phyloP scores from a whole-genome alignment of 192 early-diverging fungal genomes.

The Umbelopsis ramanniana region DNA sequence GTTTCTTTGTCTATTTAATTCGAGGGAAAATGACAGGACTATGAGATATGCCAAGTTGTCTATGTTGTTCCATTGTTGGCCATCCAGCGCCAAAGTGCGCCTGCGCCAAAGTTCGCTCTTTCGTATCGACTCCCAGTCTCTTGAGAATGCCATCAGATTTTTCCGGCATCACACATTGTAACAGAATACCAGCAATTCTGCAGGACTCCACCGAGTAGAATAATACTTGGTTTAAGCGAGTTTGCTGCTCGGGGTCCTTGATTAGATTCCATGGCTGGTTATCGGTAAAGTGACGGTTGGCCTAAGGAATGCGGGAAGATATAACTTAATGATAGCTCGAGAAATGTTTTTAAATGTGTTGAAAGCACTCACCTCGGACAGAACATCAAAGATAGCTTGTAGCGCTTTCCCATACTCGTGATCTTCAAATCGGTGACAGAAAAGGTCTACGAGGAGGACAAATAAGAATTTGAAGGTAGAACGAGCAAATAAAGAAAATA shows the following conservation, averaged over 20 bases:
- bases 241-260: conserved; percentile 48
- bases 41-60: neutral
- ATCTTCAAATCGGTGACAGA: conserved; percentile 52
- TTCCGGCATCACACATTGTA: conserved; percentile 87
- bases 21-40: conserved; percentile 9
- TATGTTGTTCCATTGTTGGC: conserved; percentile 24
- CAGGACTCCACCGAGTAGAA: conserved; percentile 79
- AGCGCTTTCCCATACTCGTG: conserved; percentile 67
- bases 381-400: conserved; percentile 62
- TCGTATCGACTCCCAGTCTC: conserved; percentile 56
- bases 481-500: neutral
- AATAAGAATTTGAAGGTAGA: conserved; percentile 5
- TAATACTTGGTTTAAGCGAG: conserved; percentile 64
- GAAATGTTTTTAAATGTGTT: neutral
- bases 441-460: conserved; percentile 13
- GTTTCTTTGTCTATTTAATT: neutral
- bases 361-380: conserved; percentile 52
- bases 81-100: conserved; percentile 66
- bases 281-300: conserved; percentile 75
- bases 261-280: conserved; percentile 83
- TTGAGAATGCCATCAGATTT: conserved; percentile 73
- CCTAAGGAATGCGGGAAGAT: conserved; percentile 24
- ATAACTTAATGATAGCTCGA: neutral
- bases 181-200: conserved; percentile 71
- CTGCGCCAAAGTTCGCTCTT: conserved; percentile 64